These are phyloP conservation scores for Dianthus caryophyllus DNA, from an alignment of 148 eudicot genomes.

Conservation along the genomic window DNA sequence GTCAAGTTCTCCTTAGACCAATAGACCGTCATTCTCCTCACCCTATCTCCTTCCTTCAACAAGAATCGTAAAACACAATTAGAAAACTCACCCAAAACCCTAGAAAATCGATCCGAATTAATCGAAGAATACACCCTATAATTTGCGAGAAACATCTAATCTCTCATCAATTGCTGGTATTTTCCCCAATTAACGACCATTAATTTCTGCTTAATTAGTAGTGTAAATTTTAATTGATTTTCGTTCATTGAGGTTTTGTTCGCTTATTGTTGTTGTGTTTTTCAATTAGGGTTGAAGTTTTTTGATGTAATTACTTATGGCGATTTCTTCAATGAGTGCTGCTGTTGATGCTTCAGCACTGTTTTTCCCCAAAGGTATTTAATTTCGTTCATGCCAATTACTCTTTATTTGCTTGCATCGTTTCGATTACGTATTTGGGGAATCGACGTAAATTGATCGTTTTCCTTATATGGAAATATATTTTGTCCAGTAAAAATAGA, in stretches of 20 bases:
- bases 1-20: no score
- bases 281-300: slow-evolving; percentile 14
- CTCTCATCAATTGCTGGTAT: background rate
- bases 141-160: background rate
- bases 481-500: no score
- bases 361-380: slow-evolving; percentile 19
- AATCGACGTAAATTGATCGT: no score
- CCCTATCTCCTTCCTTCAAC: no score
- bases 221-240: no score
- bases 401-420: background rate
- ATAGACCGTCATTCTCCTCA: no score
- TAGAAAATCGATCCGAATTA: background rate
- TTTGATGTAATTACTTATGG: slow-evolving; percentile 22
- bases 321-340: slow-evolving; percentile 21
- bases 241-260: background rate
- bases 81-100: background rate
- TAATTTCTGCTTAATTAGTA: background rate
- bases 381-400: background rate
- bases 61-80: no score
- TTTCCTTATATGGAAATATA: no score
- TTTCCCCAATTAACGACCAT: background rate
- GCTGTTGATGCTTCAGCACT: slow-evolving; percentile 5
- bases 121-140: background rate
- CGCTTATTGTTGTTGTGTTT: background rate
- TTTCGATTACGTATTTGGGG: background rate